These are phyloP conservation scores for Diaporthe eres DNA, from an alignment of 2,329 filamentous ascomycete genomes.

Conservation along the genomic window DNA sequence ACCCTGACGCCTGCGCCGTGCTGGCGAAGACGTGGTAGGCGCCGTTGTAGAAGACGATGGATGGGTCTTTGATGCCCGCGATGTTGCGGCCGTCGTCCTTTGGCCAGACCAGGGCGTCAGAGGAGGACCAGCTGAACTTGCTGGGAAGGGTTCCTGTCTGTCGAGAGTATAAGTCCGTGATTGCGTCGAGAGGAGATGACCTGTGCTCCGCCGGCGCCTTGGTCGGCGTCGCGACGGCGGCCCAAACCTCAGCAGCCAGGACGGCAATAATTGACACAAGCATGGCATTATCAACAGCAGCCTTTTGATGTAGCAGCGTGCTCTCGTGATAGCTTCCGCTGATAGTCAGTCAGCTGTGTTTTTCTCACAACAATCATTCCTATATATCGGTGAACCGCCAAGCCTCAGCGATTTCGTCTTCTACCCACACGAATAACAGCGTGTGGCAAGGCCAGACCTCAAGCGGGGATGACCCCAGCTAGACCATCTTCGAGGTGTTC, in stretches of 20 bases:
- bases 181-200: neutral
- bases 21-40: conserved; percentile 7
- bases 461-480: neutral
- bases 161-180: neutral
- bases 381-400: neutral
- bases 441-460: neutral
- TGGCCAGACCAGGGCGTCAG: neutral
- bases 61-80: conserved; percentile 9
- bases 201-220: neutral
- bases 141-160: neutral
- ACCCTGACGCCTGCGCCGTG: neutral
- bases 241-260: neutral
- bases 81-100: neutral
- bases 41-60: neutral
- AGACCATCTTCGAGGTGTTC: neutral
- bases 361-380: neutral
- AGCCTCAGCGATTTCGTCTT: neutral
- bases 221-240: neutral
- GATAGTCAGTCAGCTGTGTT: neutral
- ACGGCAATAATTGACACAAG: neutral
- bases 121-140: neutral
- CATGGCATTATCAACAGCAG: neutral
- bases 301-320: neutral
- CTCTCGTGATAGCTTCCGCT: neutral
- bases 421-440: neutral